Conservation (phyloP, 2,329 filamentous ascomycete species). For the Acephala macrosclerotiorum region DNA sequence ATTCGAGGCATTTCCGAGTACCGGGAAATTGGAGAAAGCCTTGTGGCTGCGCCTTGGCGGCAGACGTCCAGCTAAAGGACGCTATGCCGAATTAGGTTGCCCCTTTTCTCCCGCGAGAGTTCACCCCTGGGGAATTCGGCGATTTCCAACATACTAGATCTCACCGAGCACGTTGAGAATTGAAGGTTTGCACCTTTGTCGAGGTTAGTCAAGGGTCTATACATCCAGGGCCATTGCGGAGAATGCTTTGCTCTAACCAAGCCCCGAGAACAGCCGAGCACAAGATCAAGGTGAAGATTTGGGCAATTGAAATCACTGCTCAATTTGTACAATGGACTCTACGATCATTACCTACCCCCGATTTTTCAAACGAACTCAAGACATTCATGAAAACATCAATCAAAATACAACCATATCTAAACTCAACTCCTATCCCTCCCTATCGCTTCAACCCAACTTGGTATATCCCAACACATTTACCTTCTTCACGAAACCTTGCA, state of each 20-base stretch:
- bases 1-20: background rate
- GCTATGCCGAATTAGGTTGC: background rate
- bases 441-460: too few species aligned
- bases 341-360: background rate
- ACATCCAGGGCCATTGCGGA: too few species aligned
- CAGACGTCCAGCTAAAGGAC: background rate
- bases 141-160: too few species aligned
- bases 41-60: conserved; percentile 1
- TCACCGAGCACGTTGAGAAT: too few species aligned
- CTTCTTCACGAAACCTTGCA: too few species aligned
- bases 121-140: background rate
- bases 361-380: background rate
- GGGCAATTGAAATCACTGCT: background rate
- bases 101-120: background rate
- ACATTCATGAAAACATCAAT: background rate
- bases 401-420: background rate
- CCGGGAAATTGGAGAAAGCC: conserved; percentile 1
- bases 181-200: too few species aligned
- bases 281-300: background rate
- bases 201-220: too few species aligned
- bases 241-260: too few species aligned
- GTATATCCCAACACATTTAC: too few species aligned
- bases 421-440: background rate
- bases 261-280: too few species aligned
- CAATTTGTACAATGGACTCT: background rate